phyloP scores from a whole-genome alignment of 78 protist genomes.

The Dictyostelium purpureum region DNA sequence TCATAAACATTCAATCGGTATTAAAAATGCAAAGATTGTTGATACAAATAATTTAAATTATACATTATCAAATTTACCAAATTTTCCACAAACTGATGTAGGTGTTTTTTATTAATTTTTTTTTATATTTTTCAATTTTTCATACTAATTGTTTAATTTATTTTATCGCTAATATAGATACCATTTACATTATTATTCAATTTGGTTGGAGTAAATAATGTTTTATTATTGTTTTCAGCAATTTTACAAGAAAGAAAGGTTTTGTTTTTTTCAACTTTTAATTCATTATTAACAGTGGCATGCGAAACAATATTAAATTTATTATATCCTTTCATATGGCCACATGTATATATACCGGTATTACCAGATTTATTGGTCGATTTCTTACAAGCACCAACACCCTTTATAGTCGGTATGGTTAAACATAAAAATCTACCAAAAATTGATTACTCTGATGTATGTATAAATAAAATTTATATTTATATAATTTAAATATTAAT shows the following conservation, averaged over 20 bases:
- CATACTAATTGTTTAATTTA: not conserved
- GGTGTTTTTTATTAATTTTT: not conserved
- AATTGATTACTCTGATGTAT: conserved; percentile 17
- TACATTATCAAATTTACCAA: conserved; percentile 5
- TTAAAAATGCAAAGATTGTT: not conserved
- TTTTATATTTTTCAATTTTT: not conserved
- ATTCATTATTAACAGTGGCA: conserved; percentile 59
- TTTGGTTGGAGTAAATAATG: conserved; percentile 41
- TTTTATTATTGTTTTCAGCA: conserved; percentile 4
- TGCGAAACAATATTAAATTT: conserved; percentile 58
- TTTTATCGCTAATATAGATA: not conserved
- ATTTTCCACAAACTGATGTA: conserved; percentile 33
- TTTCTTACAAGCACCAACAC: conserved; percentile 84
- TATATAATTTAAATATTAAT: not conserved
- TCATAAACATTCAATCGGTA: not conserved
- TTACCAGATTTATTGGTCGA: conserved; percentile 61
- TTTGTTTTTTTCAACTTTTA: conserved; percentile 35
- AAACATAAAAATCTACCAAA: not conserved
- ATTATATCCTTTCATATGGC: conserved; percentile 83
- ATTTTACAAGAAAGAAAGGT: conserved; percentile 47
- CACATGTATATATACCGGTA: conserved; percentile 83
- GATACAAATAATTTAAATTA: not conserved
- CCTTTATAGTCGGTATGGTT: conserved; percentile 81
- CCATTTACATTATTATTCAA: conserved; percentile 54
- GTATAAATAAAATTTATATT: not conserved